Conservation (phyloP, 768 basidiomycete genomes). For the Leccinum variicolor region DNA sequence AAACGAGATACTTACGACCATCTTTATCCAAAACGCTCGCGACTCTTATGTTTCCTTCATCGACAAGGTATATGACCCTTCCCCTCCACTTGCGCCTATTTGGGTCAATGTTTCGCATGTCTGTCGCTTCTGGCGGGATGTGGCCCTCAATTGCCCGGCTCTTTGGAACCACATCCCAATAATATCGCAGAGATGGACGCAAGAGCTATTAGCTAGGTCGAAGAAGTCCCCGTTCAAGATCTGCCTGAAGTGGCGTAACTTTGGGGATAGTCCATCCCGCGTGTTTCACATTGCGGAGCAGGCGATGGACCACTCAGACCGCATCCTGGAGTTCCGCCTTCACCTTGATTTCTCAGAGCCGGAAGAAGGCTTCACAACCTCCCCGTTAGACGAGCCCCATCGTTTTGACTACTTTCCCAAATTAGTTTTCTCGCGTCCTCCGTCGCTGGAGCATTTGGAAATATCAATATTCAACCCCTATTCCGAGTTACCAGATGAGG, state of each 20-base stretch:
- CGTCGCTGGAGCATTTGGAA: neutral
- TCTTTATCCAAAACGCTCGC: neutral
- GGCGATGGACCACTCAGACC: neutral
- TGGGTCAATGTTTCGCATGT: neutral
- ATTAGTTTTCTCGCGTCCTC: neutral
- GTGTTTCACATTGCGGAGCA: neutral
- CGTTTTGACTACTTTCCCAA: neutral
- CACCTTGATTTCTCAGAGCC: no score
- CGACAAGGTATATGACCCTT: neutral
- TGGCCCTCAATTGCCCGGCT: neutral
- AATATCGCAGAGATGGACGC: neutral
- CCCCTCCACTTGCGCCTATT: neutral
- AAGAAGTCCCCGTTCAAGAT: neutral
- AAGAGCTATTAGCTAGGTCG: neutral
- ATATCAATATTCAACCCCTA: neutral
- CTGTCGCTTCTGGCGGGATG: neutral
- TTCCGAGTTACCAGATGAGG: neutral
- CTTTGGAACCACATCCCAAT: neutral
- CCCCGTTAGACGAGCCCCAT: neutral
- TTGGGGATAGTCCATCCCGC: neutral
- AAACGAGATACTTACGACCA: neutral
- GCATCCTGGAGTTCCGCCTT: neutral
- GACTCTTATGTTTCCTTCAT: neutral
- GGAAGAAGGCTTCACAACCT: neutral
- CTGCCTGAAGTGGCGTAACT: neutral